Evolutionary conservation across 441 rosid genomes (phyloP), one percentile per base, ranked within the genome.

Genomic region (Gossypium gossypioides): DNA sequence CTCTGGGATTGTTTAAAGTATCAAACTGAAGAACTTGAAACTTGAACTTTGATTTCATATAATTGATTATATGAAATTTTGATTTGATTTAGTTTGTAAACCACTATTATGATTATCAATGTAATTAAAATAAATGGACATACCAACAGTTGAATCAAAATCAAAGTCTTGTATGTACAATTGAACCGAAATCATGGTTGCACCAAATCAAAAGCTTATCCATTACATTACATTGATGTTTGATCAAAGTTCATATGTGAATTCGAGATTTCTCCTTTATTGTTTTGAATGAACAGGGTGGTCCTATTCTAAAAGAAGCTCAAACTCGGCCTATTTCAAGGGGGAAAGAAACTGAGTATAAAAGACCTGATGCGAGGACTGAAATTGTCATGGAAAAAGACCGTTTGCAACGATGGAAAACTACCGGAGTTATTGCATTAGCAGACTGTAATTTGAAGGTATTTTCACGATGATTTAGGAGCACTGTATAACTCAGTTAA

Each of bases 381-480:
- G 72, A 42, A 27, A 75, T 78, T 70, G 32, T 61, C 25, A 71
- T 87, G 42, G 88, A 86, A 76, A 89, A 87, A 82, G 81, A 72
- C 21, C 76, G 86, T 3, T 68, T 76, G 78, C 86, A 78, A 67
- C 82, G 91, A 68, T 91, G 97, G 97, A 89, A 88, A 70, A 76
- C 83, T 40, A 94, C 97, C 9, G 93, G 96, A 74, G 89, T 91
- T 27, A 63, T 90, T 72, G 93, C 88, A 3, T 81, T 94, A 72
- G 83, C 92, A 24, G 91, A 86, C 72, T 76, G 88, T 76, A 84
- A 81, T 78, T 82, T 94, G 82, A 84, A 86, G 92, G 98, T 94
- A 76, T 59, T 25, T 22, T 10, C n/a, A n/a, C n/a, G 54, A 66
- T n/a, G 22, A 48, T 46, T 66, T 9, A 24, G 57, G 42, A 37